Evolutionary conservation across 2,329 filamentous ascomycete species (phyloP).

Genomic region (Aspergillus pseudonomiae): DNA sequence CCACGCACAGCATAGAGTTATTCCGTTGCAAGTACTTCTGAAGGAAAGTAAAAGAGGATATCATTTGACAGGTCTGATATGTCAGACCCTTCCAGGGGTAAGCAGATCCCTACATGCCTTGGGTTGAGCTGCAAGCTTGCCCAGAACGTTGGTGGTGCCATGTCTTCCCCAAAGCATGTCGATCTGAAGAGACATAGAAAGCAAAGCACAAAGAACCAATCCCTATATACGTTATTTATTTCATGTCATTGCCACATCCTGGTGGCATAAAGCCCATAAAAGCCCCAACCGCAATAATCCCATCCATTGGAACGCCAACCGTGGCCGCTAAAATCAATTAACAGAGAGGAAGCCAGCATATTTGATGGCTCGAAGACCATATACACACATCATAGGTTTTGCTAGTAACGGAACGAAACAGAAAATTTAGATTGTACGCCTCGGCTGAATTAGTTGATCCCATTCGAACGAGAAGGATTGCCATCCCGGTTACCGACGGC

Average conservation of each 20-base stretch:
- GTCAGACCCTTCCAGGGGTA: neutral
- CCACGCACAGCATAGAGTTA: neutral
- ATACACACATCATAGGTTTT: slow-evolving; percentile 15
- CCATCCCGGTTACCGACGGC: slow-evolving; percentile 56
- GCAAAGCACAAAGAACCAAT: slow-evolving; percentile 15
- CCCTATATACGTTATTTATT: slow-evolving; percentile 25
- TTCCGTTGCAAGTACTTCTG: neutral
- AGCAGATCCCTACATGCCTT: neutral
- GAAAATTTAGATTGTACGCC: slow-evolving; percentile 1
- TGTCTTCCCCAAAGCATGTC: neutral
- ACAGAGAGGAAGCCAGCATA: slow-evolving; percentile 14
- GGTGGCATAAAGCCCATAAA: slow-evolving; percentile 21
- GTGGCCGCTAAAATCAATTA: slow-evolving; percentile 32
- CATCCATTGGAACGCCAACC: slow-evolving; percentile 30
- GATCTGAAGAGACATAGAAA: slow-evolving; percentile 3
- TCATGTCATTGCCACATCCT: slow-evolving; percentile 19
- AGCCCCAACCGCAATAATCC: slow-evolving; percentile 22
- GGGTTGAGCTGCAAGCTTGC: neutral
- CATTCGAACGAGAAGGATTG: slow-evolving; percentile 4
- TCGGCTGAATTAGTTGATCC: slow-evolving; percentile 4
- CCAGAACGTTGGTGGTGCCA: slow-evolving; percentile 3
- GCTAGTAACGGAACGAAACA: slow-evolving; percentile 8
- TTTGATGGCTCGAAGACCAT: slow-evolving; percentile 10
- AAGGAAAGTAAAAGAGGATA: slow-evolving; percentile 15
- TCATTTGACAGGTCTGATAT: slow-evolving; percentile 11